Conservation (phyloP, 306 rosid species). For the Abrus precatorius region DNA sequence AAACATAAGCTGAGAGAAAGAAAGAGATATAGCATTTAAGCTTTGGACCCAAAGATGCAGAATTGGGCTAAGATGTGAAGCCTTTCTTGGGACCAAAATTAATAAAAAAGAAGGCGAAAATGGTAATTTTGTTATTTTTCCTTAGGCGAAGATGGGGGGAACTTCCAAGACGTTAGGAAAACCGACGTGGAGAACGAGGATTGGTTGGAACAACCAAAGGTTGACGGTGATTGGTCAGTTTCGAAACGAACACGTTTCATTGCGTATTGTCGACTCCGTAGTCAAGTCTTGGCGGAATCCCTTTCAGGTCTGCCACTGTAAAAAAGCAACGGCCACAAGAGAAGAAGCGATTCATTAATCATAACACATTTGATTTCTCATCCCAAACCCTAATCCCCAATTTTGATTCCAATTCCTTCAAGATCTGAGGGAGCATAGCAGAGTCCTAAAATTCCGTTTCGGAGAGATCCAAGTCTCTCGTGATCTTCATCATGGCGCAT, state of each 20-base stretch:
- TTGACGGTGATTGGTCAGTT: constrained; percentile 65
- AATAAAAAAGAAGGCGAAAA: not conserved
- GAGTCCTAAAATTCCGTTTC: constrained; percentile 34
- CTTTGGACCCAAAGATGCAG: too few species aligned
- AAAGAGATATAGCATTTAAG: too few species aligned
- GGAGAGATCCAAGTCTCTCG: constrained; percentile 53
- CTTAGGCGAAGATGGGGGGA: not conserved
- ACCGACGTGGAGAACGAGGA: constrained; percentile 47
- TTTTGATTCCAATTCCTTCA: not conserved
- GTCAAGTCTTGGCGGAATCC: constrained; percentile 48
- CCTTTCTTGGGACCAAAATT: not conserved
- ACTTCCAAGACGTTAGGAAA: constrained; percentile 34
- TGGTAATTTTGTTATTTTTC: not conserved
- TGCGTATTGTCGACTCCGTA: constrained; percentile 42
- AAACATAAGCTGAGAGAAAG: too few species aligned
- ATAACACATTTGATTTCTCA: not conserved
- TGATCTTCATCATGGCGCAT: constrained; percentile 80
- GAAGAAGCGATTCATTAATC: constrained; percentile 16
- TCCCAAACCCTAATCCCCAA: constrained; percentile 41
- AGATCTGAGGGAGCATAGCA: constrained; percentile 34
- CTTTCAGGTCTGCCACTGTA: constrained; percentile 42
- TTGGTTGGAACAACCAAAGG: constrained; percentile 54
- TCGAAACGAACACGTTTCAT: constrained; percentile 71
- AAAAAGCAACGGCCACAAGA: not conserved
- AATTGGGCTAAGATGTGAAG: too few species aligned